A percentile compares a stretch with the other conserved stretches of the same genome.
Conservation (phyloP, 2,329 filamentous ascomycete species). For the Cucurbitaria berberidis region DNA sequence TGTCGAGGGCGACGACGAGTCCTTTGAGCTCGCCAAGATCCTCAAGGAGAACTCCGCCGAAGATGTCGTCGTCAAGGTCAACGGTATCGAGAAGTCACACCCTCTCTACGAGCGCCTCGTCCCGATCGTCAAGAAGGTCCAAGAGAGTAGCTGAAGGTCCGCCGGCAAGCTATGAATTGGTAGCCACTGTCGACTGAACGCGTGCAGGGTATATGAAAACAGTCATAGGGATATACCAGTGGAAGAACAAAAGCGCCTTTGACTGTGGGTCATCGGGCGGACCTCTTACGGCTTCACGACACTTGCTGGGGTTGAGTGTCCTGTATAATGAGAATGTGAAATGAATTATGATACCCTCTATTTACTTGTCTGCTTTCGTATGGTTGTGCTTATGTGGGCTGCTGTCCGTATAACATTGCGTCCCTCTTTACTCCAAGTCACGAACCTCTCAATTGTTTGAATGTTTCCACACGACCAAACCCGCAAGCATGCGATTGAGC, state of each 20-base stretch:
- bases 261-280: conserved; percentile 7
- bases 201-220: conserved; percentile 2
- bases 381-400: neutral
- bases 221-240: conserved; percentile 6
- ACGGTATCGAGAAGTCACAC: conserved; percentile 77
- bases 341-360: conserved; percentile 21
- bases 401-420: neutral
- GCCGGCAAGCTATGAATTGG: conserved; percentile 20
- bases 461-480: neutral
- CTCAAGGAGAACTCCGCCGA: conserved; percentile 76
- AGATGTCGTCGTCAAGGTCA: conserved; percentile 79
- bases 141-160: conserved; percentile 50
- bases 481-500: too few relatives aligned
- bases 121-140: conserved; percentile 81
- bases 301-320: conserved; percentile 14
- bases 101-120: conserved; percentile 79
- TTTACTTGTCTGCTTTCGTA: neutral
- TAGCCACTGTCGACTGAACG: neutral
- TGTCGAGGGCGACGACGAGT: conserved; percentile 90
- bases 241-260: conserved; percentile 13
- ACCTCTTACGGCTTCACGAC: conserved; percentile 5
- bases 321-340: conserved; percentile 22
- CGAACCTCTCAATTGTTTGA: neutral
- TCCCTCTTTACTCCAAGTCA: neutral
- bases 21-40: conserved; percentile 81